Evolutionary conservation across 805 yeast genomes (phyloP).

Genomic region (Candida vaughaniae): DNA sequence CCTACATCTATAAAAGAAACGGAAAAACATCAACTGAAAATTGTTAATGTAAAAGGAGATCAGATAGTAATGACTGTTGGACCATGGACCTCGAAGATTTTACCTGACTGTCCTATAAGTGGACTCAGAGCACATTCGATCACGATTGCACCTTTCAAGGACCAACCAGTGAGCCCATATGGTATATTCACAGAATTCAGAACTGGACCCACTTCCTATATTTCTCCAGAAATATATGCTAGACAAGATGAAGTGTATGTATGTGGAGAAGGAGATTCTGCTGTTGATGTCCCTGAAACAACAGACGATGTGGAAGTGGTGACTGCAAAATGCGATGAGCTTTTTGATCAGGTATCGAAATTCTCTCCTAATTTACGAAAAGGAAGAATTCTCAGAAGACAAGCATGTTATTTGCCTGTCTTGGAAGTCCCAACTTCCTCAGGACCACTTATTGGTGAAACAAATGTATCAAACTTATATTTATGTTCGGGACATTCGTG

Average conservation of each 20-base stretch:
- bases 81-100: constrained; percentile 92
- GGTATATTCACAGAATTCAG: constrained; percentile 92
- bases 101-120: constrained; percentile 91
- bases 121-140: constrained; percentile 95
- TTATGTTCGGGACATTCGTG: constrained; percentile 95
- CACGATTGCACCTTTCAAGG: constrained; percentile 77
- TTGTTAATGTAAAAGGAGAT: constrained; percentile 59
- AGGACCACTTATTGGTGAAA: constrained; percentile 93
- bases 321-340: constrained; percentile 81
- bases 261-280: constrained; percentile 95
- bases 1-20: constrained; percentile 35
- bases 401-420: constrained; percentile 95
- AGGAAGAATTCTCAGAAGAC: constrained; percentile 77
- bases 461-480: constrained; percentile 75
- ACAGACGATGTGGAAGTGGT: constrained; percentile 92
- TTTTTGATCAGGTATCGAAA: constrained; percentile 77
- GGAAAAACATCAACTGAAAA: constrained; percentile 17
- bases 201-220: constrained; percentile 63
- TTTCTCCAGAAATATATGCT: constrained; percentile 93
- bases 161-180: constrained; percentile 76
- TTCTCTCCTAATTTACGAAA: constrained; percentile 65
- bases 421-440: constrained; percentile 87
- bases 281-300: constrained; percentile 88
- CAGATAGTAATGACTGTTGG: constrained; percentile 87
- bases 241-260: constrained; percentile 94